These are phyloP conservation scores for Trametes versicolor DNA, from an alignment of 1,284 basidiomycete genomes.

Conservation along the genomic window DNA sequence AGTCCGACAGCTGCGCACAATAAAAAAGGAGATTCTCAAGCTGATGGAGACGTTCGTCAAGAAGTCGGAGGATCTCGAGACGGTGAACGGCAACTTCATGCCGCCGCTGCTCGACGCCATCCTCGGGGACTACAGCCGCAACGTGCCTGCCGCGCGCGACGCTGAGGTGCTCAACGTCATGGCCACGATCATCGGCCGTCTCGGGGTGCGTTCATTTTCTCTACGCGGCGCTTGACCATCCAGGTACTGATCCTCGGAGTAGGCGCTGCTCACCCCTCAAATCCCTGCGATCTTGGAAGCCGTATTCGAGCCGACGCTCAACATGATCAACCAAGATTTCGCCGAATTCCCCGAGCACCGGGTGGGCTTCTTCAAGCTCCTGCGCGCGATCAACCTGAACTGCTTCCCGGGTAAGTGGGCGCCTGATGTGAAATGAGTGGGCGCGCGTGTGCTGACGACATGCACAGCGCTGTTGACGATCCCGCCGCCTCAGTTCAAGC, in stretches of 20 bases:
- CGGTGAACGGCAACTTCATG: conserved; percentile 92
- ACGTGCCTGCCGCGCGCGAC: conserved; percentile 94
- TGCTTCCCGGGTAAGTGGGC: conserved; percentile 89
- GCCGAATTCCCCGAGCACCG: conserved; percentile 98
- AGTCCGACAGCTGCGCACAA: conserved; percentile 93
- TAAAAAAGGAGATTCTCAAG: conserved; percentile 99
- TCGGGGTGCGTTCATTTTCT: conserved; percentile 70
- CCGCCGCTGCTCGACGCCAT: conserved; percentile 97
- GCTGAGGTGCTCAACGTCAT: conserved; percentile 99
- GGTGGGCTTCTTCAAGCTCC: conserved; percentile 96
- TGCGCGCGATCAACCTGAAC: conserved; percentile 92
- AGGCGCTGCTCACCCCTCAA: conserved; percentile 92
- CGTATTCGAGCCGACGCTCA: conserved; percentile 96
- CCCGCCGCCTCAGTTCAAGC: conserved; percentile 94
- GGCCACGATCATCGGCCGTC: conserved; percentile 92
- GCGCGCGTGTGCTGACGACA: conserved; percentile 20
- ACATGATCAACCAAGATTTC: conserved; percentile 99
- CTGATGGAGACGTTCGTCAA: conserved; percentile 98
- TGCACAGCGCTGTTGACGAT: conserved; percentile 85
- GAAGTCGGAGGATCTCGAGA: conserved; percentile 95
- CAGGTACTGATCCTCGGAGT: conserved; percentile 14
- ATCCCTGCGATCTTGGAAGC: conserved; percentile 97
- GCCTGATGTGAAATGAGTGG: conserved; percentile 11
- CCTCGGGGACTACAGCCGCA: conserved; percentile 95
- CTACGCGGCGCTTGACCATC: background rate